Conservation (phyloP, 306 rosid genomes). For the Gastrolobium bilobum region DNA sequence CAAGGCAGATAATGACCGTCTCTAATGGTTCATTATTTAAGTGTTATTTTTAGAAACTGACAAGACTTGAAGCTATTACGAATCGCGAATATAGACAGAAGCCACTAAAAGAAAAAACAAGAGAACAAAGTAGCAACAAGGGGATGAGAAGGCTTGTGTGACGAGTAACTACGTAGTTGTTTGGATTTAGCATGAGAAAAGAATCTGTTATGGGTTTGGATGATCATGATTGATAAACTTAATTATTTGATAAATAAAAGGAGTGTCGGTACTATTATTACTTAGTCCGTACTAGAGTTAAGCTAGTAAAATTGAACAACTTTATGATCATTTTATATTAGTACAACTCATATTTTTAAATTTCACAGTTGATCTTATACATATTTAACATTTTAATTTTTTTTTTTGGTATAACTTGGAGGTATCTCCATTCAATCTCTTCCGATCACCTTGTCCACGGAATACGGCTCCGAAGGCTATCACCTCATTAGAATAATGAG, state of each 20-base stretch:
- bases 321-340: too few relatives aligned
- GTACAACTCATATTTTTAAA: too few relatives aligned
- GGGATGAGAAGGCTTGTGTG: constrained; percentile 44
- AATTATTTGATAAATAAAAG: not conserved
- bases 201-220: constrained; percentile 47
- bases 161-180: not conserved
- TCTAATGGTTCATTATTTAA: constrained; percentile 15
- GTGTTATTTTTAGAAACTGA: constrained; percentile 37
- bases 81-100: constrained; percentile 29
- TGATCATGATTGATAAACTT: constrained; percentile 29
- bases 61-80: constrained; percentile 39
- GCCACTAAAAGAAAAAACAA: constrained; percentile 39
- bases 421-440: too few relatives aligned
- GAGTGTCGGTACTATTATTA: constrained; percentile 30
- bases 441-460: too few relatives aligned
- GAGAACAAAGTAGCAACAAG: constrained; percentile 41
- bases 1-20: constrained; percentile 6
- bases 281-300: not conserved
- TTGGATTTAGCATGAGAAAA: constrained; percentile 47
- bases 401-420: too few relatives aligned
- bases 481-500: too few relatives aligned
- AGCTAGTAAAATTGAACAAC: not conserved
- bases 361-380: too few relatives aligned
- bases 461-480: too few relatives aligned
- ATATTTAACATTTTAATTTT: too few relatives aligned